Base-by-base conservation (phyloP, 2,329 filamentous ascomycete species). In the Alternaria arborescens region DNA sequence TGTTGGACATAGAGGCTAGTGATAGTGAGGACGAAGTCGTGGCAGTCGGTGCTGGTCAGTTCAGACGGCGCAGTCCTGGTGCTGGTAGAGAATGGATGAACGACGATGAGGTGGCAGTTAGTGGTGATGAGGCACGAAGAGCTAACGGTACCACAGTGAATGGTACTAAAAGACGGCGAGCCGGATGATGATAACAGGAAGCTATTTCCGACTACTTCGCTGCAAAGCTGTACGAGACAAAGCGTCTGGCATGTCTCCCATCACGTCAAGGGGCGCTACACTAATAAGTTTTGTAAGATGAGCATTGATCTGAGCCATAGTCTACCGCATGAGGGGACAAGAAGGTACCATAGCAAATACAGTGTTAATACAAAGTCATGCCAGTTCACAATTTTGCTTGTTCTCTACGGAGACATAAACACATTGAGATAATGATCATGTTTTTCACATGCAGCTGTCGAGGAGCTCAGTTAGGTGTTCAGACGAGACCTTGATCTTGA, bases 1-100 rank as follows among this genome's bases (percentile, higher is more conserved):
- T 97, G n/a, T 87, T 97, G 65, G 92, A 97, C 74, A 87, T 98
- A 46, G 93, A 93, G 48, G 93, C 97, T 71, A 97, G 92, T 70
- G 95, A 98, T 74, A 97, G 92, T 74, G 95, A 97, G 74, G 95
- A 99, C 71, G 96, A 99, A 74, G 85, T 89, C 51, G 81, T 90
- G 36, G 84, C 86, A 36, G 83, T 89, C 54, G 88, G 88, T 0
- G 85, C 87, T 1, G 94, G 94, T 11, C 97, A 95, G 47, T 94
- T 97, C 85, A 86, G 94, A 67, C 87, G 93, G 60, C 91, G 93
- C 75, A 97, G 92, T 75, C 89, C 92, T 11, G 92, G 91, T 1
- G 89, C 91, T 57, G 87, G 87, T 50, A 85, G 89, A 67, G 88
- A 90, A 62, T 89, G 88, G 66, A 88, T 89, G 70, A 87, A 87